Evolutionary conservation across 2,329 filamentous ascomycete species (phyloP), one percentile per base, ranked within the genome.

Genomic region (Aspergillus ochraceus): DNA sequence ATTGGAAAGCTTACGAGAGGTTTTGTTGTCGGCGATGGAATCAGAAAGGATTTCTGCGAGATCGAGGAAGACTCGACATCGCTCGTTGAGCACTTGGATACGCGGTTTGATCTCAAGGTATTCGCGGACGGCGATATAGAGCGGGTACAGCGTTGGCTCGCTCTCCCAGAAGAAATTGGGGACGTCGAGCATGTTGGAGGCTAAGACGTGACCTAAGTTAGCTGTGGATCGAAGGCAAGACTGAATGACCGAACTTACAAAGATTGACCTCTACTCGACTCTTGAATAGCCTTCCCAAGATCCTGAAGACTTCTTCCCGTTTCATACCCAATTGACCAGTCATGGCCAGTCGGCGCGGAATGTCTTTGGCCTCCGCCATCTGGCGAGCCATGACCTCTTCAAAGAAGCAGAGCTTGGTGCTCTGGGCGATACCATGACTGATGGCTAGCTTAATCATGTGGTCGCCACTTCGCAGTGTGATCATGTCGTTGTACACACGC

Each of bases 401-500:
- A 70, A 99, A 99, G 74, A 95, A 92, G 72, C 90, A 95, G 46
- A 99, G 81, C 76, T 97, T 98, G 0, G 95, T 99, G 75, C 93
- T 97, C 77, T 99, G 95, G 0, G 92, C 92, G 67, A 99, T 97
- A 42, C 93, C 95, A 74, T 99, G 95, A 74, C 91, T 96, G 80
- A 99, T 99, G 36, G 94, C 92, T 17, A 99, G 83, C 78, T 98
- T 98, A 74, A 98, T 96, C 94, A 99, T 98, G 78, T 99, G 95
- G 78, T 99, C 95, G 45, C 91, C 89, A 61, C 92, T 96, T 63
- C 96, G 85, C 49, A 99, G 81, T 0, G 95, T 99, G 69, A 99
- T 98, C 95, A 99, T 99, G 76, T 99, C 95, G 77, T 99, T 98
- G 80, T 96, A 99, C 30, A 99, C 90, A 58, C 95, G 86, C 4